Evolutionary conservation across 768 basidiomycete genomes (phyloP).

Genomic region (Lactifluus hygrophoroides): DNA sequence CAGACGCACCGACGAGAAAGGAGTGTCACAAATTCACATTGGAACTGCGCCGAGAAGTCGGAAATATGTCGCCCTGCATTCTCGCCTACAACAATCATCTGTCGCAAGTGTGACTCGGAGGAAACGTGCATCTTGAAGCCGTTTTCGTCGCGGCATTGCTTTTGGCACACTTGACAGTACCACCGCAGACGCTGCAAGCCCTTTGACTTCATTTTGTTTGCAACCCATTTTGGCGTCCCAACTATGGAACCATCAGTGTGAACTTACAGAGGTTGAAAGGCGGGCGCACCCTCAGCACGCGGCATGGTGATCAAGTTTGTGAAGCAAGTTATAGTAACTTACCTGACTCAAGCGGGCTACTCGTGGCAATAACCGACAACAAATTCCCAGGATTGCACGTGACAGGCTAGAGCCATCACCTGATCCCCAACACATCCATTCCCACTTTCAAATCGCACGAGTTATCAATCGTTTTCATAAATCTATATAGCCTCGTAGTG

Average conservation of each 20-base stretch:
- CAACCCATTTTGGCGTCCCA: constrained; percentile 82
- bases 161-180: constrained; percentile 99
- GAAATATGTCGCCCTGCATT: constrained; percentile 87
- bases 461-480: too few species aligned
- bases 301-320: constrained; percentile 9
- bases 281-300: constrained; percentile 16
- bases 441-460: too few species aligned
- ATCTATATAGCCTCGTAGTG: neutral
- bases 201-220: constrained; percentile 97
- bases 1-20: constrained; percentile 67
- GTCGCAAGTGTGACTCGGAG: constrained; percentile 85
- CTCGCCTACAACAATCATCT: constrained; percentile 97
- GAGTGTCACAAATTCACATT: constrained; percentile 84
- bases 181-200: constrained; percentile 91
- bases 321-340: too few species aligned
- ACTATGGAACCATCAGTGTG: constrained; percentile 33
- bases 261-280: neutral
- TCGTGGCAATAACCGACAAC: too few species aligned
- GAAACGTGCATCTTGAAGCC: constrained; percentile 94
- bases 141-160: constrained; percentile 98
- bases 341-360: too few species aligned
- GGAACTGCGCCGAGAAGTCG: constrained; percentile 82
- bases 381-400: too few species aligned
- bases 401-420: too few species aligned
- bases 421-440: too few species aligned